Evolutionary conservation across 257 asterid species (phyloP), one percentile per base, ranked within the genome.

Genomic region (Primulina eburnea): DNA sequence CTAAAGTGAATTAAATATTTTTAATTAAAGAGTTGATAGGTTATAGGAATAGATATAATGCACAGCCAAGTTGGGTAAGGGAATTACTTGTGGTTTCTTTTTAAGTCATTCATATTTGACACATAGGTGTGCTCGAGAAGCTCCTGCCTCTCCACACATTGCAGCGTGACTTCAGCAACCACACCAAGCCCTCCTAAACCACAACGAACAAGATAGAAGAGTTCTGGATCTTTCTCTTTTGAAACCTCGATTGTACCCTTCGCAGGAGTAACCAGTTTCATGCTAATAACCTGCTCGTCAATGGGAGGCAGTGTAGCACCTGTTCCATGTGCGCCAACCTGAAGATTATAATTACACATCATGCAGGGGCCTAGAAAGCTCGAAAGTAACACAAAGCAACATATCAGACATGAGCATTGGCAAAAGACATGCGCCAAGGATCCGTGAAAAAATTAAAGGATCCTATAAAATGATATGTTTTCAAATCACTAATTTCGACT

Each of bases 131-230:
- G 97, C 80, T 93, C 97, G 32, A 90, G 87, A 70, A 93, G 99
- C 83, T 89, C 96, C 87, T 83, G 89, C 76, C 93, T 87, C 76
- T 90, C 97, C 21, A 90, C 97, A 68, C 99, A 93, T 62, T 93
- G 97, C 53, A 93, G 85, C 58, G 99, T 93, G 75, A 90, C 97
- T 72, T 93, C 99, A 7, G 96, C 88, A 74, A 93, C 99, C 59
- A 93, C 97, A 55, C 99, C 99, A 64, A 93, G 96, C 66, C 97
- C 99, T 43, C 99, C 99, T 68, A 93, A 96, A 64, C 99, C 99
- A 82, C 99, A 90, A 1, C 99, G 92, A 73, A 96, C 99, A 73
- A 93, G 80, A 75, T 89, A 87, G 80, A 93, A 93, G 64, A 93
- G 97, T 58, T 84, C 92, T 0, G 99, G 97, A 65, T 90, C 88